These are phyloP conservation scores for Schizochytrium sp. DNA, from an alignment of 108 stramenopile genomes.

Conservation along the genomic window DNA sequence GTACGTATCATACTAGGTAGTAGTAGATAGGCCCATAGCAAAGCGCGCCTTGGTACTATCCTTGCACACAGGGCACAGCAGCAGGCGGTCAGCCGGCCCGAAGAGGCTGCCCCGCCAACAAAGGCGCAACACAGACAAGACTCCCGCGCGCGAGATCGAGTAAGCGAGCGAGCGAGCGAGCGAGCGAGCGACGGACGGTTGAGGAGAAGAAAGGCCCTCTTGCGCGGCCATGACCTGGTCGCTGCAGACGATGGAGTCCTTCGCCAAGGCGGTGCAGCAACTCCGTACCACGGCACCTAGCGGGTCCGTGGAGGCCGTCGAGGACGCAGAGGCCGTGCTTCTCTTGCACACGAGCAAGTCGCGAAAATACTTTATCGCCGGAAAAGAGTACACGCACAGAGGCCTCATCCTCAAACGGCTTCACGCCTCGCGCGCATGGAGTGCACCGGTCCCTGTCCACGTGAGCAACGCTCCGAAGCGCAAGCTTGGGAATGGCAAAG, in stretches of 20 bases:
- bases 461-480: not conserved
- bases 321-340: not conserved
- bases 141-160: no score
- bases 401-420: not conserved
- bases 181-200: no score
- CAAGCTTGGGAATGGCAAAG: not conserved
- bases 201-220: no score
- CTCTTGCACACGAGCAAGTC: not conserved
- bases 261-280: not conserved
- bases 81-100: no score
- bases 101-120: no score
- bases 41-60: no score
- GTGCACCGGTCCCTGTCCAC: not conserved
- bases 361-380: not conserved
- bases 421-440: not conserved
- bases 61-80: no score
- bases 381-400: not conserved
- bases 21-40: no score
- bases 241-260: not conserved
- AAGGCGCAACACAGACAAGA: no score
- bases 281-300: not conserved
- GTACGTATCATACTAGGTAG: no score
- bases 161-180: no score
- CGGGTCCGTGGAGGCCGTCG: not conserved
- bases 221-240: not conserved